Conservation (phyloP, 2,329 filamentous ascomycete species). For the Canariomyces notabilis region DNA sequence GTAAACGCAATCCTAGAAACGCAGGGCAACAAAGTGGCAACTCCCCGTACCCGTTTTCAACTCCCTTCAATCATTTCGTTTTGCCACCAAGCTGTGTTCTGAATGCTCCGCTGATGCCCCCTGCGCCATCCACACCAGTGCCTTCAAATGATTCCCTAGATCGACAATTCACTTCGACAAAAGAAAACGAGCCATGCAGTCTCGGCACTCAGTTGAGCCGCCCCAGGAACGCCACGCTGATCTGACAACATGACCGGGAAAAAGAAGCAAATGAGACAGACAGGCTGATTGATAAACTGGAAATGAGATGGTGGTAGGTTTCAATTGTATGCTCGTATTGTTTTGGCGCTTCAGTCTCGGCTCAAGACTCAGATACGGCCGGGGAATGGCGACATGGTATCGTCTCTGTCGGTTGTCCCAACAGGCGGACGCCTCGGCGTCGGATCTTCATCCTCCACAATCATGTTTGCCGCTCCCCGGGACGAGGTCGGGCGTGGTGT, state of each 20-base stretch:
- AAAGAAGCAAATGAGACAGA: background rate
- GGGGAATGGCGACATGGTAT: constrained; percentile 19
- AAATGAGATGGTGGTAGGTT: background rate
- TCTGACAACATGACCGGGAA: constrained; percentile 1
- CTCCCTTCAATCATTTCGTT: background rate
- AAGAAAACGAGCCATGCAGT: constrained; percentile 15
- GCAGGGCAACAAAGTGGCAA: background rate
- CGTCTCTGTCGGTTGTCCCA: constrained; percentile 13
- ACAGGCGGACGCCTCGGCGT: constrained; percentile 23
- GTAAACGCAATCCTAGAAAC: background rate
- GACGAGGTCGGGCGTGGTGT: constrained; percentile 22
- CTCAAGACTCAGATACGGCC: constrained; percentile 15
- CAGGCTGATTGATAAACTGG: background rate
- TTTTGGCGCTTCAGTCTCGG: too few species aligned
- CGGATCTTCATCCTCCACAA: constrained; percentile 22
- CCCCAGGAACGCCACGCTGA: constrained; percentile 17
- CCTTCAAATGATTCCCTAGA: constrained; percentile 2
- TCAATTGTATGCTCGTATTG: background rate
- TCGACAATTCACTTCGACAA: background rate
- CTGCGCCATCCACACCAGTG: background rate
- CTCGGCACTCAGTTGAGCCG: constrained; percentile 8
- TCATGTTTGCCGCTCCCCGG: background rate
- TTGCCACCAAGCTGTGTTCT: background rate
- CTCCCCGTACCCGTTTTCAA: background rate
- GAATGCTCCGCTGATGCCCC: background rate